Evolutionary conservation across 208 protist genomes (phyloP).

Genomic region (Leishmania amazonensis): DNA sequence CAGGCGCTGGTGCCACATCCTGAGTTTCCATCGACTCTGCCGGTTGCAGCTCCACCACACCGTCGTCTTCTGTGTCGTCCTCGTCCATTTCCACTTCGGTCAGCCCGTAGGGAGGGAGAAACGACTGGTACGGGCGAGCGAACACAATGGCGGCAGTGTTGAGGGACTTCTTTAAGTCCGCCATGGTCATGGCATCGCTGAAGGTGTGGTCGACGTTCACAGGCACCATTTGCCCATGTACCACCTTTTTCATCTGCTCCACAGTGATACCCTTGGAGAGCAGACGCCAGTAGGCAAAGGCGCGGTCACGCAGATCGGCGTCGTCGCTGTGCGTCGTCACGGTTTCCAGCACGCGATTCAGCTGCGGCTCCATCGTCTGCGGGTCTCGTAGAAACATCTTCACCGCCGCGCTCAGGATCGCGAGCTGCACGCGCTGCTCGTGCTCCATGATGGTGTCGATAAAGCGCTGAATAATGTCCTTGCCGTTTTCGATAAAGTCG

Average conservation of each 20-base stretch:
- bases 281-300: conserved; percentile 99
- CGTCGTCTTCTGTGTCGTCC: conserved; percentile 74
- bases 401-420: conserved; percentile 96
- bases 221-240: conserved; percentile 78
- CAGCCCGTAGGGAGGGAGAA: conserved; percentile 90
- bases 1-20: not conserved
- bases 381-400: conserved; percentile 98
- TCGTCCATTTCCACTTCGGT: conserved; percentile 54
- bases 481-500: conserved; percentile 96
- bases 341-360: conserved; percentile 68
- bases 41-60: conserved; percentile 39
- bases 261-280: conserved; percentile 97
- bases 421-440: conserved; percentile 82
- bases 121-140: conserved; percentile 94
- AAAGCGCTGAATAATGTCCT: conserved; percentile 94
- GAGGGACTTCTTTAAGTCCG: conserved; percentile 86
- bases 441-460: conserved; percentile 95
- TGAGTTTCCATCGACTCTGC: conserved; percentile 29
- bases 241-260: conserved; percentile 93
- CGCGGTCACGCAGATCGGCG: conserved; percentile 98
- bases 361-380: conserved; percentile 65
- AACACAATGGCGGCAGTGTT: conserved; percentile 96
- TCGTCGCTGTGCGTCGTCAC: conserved; percentile 92
- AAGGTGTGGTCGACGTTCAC: conserved; percentile 94
- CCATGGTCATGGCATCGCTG: conserved; percentile 93